Evolutionary conservation across 1,139 yeast species (phyloP).

Genomic region (Pichia sp.): DNA sequence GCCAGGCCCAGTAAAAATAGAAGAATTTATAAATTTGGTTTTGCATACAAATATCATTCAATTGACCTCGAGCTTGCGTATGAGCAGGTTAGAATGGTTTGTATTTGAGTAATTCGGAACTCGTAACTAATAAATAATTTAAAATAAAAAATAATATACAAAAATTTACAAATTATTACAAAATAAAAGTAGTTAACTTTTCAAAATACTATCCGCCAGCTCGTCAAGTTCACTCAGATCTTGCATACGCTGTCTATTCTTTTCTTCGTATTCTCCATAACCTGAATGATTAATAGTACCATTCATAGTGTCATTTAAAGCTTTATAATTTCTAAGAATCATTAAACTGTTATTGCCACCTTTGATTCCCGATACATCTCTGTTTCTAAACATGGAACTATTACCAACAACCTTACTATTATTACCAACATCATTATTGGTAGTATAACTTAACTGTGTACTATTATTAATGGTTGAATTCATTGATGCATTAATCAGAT

Average conservation of each 20-base stretch:
- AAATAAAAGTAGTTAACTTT: conserved; percentile 8
- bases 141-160: too few relatives aligned
- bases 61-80: too few relatives aligned
- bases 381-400: not conserved
- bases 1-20: too few relatives aligned
- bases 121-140: too few relatives aligned
- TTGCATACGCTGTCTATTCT: conserved; percentile 13
- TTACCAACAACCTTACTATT: not conserved
- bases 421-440: not conserved
- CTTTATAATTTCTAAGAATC: conserved; percentile 6
- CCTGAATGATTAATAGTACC: not conserved
- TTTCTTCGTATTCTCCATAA: not conserved
- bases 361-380: not conserved
- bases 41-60: too few relatives aligned
- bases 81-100: too few relatives aligned
- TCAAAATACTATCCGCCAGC: conserved; percentile 29
- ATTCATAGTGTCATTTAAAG: not conserved
- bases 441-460: not conserved
- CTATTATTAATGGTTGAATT: not conserved
- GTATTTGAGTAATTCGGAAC: too few relatives aligned
- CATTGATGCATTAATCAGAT: not conserved
- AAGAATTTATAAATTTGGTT: too few relatives aligned
- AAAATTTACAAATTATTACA: not conserved
- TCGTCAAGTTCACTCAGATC: conserved; percentile 39
- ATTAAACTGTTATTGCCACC: conserved; percentile 11